phyloP scores from a whole-genome alignment of 495 filamentous ascomycete species.

The Aspergillus affinis region DNA sequence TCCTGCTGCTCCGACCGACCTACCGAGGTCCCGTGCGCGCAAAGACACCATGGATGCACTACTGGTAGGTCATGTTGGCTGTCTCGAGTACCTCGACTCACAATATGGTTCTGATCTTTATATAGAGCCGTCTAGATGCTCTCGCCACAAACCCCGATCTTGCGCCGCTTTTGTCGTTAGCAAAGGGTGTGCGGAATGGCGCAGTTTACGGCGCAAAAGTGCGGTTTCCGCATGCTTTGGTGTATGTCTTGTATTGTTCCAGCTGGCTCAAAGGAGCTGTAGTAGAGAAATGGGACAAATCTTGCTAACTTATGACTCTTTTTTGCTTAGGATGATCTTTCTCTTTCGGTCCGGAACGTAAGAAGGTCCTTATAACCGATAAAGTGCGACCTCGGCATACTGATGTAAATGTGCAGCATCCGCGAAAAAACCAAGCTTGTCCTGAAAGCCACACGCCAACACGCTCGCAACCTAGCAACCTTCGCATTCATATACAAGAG shows the following conservation, averaged over 20 bases:
- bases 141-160: slow-evolving; percentile 80
- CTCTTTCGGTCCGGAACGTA: slow-evolving; percentile 91
- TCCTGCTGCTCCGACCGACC: slow-evolving; percentile 17
- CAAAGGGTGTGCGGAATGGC: slow-evolving; percentile 95
- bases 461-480: slow-evolving; percentile 86
- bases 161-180: slow-evolving; percentile 74
- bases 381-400: slow-evolving; percentile 5
- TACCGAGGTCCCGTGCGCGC: slow-evolving; percentile 32
- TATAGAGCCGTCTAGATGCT: slow-evolving; percentile 54
- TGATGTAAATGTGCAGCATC: slow-evolving; percentile 47
- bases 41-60: slow-evolving; percentile 40
- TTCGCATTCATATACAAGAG: slow-evolving; percentile 91
- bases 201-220: slow-evolving; percentile 97
- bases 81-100: background rate
- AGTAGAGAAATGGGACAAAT: no score
- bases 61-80: slow-evolving; percentile 26
- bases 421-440: slow-evolving; percentile 77
- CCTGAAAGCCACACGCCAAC: slow-evolving; percentile 80
- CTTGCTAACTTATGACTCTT: slow-evolving; percentile 11
- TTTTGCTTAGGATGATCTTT: slow-evolving; percentile 72
- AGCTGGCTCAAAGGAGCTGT: background rate
- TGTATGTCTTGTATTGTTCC: slow-evolving; percentile 50
- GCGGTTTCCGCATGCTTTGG: slow-evolving; percentile 95
- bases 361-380: slow-evolving; percentile 22
- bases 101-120: slow-evolving; percentile 5